Base-by-base conservation (phyloP, 2,329 filamentous ascomycete genomes). In the Penicillium sp. region DNA sequence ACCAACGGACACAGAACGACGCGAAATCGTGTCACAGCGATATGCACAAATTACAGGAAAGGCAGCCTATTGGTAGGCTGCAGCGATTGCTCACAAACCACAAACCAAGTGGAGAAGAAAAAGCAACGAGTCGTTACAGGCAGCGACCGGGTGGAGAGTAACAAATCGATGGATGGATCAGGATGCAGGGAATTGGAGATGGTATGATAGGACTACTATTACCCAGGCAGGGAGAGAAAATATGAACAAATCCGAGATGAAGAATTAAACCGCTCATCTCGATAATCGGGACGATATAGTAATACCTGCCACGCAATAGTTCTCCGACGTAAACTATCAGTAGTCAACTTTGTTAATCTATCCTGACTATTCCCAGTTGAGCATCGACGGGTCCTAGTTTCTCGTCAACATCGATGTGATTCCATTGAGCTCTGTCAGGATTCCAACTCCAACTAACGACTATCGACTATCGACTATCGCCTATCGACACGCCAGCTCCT, bases 391-490 rank as follows among this genome's bases (percentile, higher is more conserved):
- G 8, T 43, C 23, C 23, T 35, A 54, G 50, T 53, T 58, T 45
- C 52, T 60, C n/a, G 57, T 52, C 54, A 28, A 47, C 40, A 62
- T 62, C 62, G 59, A 63, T 59, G 58, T 62, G 64, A 65, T 67
- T 65, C 63, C 60, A 66, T 61, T 48, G 50, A 47, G 46, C 47
- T 54, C 49, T 56, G 45, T 43, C 45, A 48, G 42, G 20, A 48
- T 48, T 55, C n/a, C n/a, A n/a, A n/a, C n/a, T n/a, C n/a, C n/a
- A n/a, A n/a, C n/a, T n/a, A n/a, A n/a, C n/a, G n/a, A n/a, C n/a
- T 43, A 35, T 35, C 16, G 4, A 11, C 5, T 35, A 9, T 14
- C 30, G 16, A 5, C 30, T 14, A 28, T 28, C 26, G 4, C 8
- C 28, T 12, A 11, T 14, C 30, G 14, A 9, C 30, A 16, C 30